Evolutionary conservation across 2,329 filamentous ascomycete genomes (phyloP), one percentile per base, ranked within the genome.

Genomic region (Aspergillus quadrilineatus): DNA sequence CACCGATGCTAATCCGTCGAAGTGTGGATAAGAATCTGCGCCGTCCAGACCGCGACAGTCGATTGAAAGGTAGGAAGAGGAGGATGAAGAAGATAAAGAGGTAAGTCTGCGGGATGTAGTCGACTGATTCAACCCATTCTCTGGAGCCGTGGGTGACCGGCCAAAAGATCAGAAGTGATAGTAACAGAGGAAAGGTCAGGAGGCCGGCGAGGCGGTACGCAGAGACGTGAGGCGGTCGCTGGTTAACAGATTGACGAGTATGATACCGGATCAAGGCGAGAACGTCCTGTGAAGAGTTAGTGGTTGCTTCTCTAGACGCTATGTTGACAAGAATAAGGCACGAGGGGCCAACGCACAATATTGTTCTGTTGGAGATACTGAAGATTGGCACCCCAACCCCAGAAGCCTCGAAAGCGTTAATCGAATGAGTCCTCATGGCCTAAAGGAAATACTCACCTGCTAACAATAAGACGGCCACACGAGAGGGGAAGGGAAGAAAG

Each of bases 311-410:
- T 28, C 26, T 29, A 45, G 36, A 9, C n/a, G 6, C 28, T n/a
- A 17, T n/a, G 34, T 37, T 37, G 42, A n/a, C 6, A 26, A 45
- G 44, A 36, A 22, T 45, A 32, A n/a, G 15, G 34, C 8, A 17
- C 14, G 55, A 55, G 53, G 58, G 55, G 43, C 48, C 36, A 46
- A 71, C 80, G 59, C 74, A 86, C 84, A 77, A 99, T 95, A 71
- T 89, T 89, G 68, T 86, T 80, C 57, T 85, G 76, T 67, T 88
- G 82, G 58, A 97, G 86, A 76, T 90, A 92, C 71, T 97, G 92
- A 41, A 97, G 85, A 77, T 97, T 97, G 65, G 89, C 75, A 63
- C 88, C 92, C 92, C 93, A 99, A 72, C 90, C 92, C 93, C 93
- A 97, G 68, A 96, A 87, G 65, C 90, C 92, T 58, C 48, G 50